Percentiles rank a stretch among this genome's conserved stretches.
Conservation (phyloP, 768 basidiomycete species). For the Tylopilus rubrobrunneus region DNA sequence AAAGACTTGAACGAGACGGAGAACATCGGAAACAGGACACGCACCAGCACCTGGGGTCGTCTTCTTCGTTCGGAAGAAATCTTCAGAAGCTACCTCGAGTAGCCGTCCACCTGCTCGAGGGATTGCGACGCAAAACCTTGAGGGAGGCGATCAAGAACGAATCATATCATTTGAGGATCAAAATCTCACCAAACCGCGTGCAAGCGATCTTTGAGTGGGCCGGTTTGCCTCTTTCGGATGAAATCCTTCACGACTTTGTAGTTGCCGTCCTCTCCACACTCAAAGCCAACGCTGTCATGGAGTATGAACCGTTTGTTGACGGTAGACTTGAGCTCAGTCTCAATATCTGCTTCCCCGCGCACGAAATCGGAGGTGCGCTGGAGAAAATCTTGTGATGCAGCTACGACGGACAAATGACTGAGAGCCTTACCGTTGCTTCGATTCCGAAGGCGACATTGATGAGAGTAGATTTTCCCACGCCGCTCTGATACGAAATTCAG, state of each 20-base stretch:
- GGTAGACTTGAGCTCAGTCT: not conserved
- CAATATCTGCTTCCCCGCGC: not conserved
- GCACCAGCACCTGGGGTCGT: not conserved
- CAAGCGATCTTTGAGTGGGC: not conserved
- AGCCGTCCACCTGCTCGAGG: not conserved
- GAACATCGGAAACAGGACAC: not conserved
- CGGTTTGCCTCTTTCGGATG: not conserved
- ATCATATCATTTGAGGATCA: not conserved
- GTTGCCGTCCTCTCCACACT: not conserved
- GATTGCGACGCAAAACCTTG: not conserved
- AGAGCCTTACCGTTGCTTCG: not conserved
- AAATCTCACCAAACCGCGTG: not conserved
- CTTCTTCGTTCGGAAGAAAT: not conserved
- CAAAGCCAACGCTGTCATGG: slow-evolving; percentile 3
- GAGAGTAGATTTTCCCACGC: too few relatives aligned
- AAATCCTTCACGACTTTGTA: not conserved
- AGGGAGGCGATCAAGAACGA: not conserved
- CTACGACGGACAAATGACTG: not conserved
- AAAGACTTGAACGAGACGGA: not conserved
- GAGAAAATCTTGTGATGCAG: not conserved
- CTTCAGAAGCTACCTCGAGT: not conserved
- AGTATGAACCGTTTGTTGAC: not conserved
- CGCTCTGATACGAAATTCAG: not conserved
- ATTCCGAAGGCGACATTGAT: not conserved
- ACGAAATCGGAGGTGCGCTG: not conserved